Base-by-base conservation (phyloP, 1,284 basidiomycete species). In the Rhodofomes roseus region DNA sequence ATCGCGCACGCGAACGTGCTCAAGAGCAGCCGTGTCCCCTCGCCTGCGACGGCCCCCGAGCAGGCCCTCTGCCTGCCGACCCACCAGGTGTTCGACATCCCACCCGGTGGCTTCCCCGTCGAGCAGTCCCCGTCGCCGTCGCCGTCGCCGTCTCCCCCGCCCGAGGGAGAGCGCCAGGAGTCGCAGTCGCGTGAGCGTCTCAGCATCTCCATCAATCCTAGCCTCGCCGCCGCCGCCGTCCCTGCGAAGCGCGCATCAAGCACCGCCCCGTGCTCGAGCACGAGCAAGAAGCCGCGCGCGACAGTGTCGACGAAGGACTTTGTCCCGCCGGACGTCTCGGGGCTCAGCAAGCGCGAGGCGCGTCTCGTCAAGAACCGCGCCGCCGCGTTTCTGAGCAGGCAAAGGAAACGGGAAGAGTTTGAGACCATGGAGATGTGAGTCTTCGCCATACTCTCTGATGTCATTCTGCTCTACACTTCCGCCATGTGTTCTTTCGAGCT, bases 361-460 rank as follows among this genome's bases (percentile, higher is more conserved):
- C 85, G 93, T 57, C 82, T 95, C 16, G 91, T 95, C 61, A 95
- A 95, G 81, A 95, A 95, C 77, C 84, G 93, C 58, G 93, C 93
- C 14, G 93, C 93, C 9, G 93, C 93, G 57, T 95, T 95, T 78
- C 85, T 95, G 67, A 90, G 87, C 73, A 81, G 93, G 70, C 93
- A 95, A 75, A 82, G 93, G 68, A 95, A 95, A 76, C 86, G 93
- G 61, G 93, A 95, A 76, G 93, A 95, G 76, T 95, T 94, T 69
- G 93, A 95, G 75, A 80, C 76, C 70, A 93, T 95, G 87, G 92
- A 95, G 80, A 76, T 88, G 89, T 93, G 80, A 77, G 82, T 79
- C 23, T 59, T 57, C 53, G 41, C 40, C 63, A 73, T 77, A n/a
- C 62, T 64, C 57, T 25, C 27, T 53, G 27, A 36, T 48, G 22